Evolutionary conservation across 768 basidiomycete species (phyloP), one percentile per base, ranked within the genome.

Genomic region (Naganishia vaughanmartiniae): DNA sequence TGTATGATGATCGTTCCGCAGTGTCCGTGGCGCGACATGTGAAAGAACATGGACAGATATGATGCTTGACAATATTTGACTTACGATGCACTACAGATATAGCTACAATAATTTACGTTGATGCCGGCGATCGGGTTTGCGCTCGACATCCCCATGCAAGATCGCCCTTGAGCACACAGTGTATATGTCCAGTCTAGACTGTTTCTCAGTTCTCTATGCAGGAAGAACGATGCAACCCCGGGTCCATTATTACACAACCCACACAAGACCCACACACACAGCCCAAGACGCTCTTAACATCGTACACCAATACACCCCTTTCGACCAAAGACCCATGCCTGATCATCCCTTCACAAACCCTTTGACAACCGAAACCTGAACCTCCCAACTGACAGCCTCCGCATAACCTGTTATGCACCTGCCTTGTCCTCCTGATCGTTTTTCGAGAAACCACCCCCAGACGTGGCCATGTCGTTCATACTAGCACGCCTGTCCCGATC

Each of bases 401-500:
- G 30, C 33, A 19, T 33, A 7, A 7, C 19, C 2, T 31, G 4
- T 26, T 15, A 55, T 30, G 28, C 54, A 9, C 21, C 48, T 51
- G 48, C 19, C 48, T 51, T 51, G 48, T 51, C 48, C 24, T 51
- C 48, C 4, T n/a, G 48, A n/a, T 51, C 48, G 48, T 51, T 55
- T 30, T 19, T 66, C 30, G 42, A 46, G 11, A 66, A 39, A 1
- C 30, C 51, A 15, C 45, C 39, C 14, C 67, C 21, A 45, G 17
- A 34, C 26, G 48, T 45, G 14, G 53, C 58, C 31, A 39, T 51
- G 53, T 70, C 69, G 30, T 70, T 54, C 69, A 70, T 70, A 53
- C 71, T 72, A 28, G 71, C 71, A 14, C 71, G 48, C 42, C 71
- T 53, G 11, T 72, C 69, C 51, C 60, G 28, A 14, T 72, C 71